Conservation (phyloP, 2,329 filamentous ascomycete genomes). For the Neoarthrinium moseri region DNA sequence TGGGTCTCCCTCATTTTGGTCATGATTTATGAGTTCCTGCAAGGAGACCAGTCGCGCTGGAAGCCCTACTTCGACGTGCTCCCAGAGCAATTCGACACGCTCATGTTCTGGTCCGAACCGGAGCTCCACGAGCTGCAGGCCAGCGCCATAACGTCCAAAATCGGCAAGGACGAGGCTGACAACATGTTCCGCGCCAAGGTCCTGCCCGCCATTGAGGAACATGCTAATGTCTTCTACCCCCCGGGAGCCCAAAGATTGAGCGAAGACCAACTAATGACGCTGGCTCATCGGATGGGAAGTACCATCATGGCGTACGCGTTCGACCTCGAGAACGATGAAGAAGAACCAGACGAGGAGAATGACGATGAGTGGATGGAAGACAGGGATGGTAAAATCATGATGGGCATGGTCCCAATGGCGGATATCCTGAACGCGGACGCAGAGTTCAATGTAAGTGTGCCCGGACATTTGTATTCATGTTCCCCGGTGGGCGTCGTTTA, state of each 20-base stretch:
- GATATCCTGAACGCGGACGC: slow-evolving; percentile 89
- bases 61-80: slow-evolving; percentile 75
- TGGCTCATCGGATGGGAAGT: slow-evolving; percentile 80
- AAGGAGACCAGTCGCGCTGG: slow-evolving; percentile 64
- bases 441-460: slow-evolving; percentile 70
- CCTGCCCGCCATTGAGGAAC: slow-evolving; percentile 47
- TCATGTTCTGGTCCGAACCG: slow-evolving; percentile 81
- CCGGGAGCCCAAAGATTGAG: slow-evolving; percentile 27
- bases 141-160: slow-evolving; percentile 72
- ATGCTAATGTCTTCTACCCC: slow-evolving; percentile 46
- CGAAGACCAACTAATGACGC: slow-evolving; percentile 44
- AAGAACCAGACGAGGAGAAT: slow-evolving; percentile 55
- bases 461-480: too few species aligned
- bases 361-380: slow-evolving; percentile 67
- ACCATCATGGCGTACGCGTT: slow-evolving; percentile 94
- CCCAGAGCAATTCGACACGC: slow-evolving; percentile 71
- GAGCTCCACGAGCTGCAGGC: slow-evolving; percentile 75
- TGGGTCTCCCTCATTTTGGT: slow-evolving; percentile 68
- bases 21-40: slow-evolving; percentile 74
- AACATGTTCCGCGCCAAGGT: slow-evolving; percentile 60
- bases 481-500: too few species aligned
- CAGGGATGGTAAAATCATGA: slow-evolving; percentile 54
- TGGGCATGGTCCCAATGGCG: slow-evolving; percentile 89
- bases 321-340: slow-evolving; percentile 61
- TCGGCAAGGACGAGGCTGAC: slow-evolving; percentile 73